Evolutionary conservation across 2,329 filamentous ascomycete species (phyloP).

Genomic region (Didymosphaeria variabile): DNA sequence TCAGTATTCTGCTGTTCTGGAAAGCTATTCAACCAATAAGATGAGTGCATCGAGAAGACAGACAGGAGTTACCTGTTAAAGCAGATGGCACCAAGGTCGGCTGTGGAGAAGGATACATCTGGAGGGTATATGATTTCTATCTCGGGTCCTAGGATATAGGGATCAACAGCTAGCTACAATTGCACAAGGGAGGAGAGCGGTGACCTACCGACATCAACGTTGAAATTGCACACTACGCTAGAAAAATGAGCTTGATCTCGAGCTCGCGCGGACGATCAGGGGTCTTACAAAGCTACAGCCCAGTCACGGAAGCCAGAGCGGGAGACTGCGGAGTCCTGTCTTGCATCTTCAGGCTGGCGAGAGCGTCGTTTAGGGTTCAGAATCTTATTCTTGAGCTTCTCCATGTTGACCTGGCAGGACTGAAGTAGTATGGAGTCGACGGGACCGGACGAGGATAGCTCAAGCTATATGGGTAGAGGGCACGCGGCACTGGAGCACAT

Average conservation of each 20-base stretch:
- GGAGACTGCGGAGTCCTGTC: slow-evolving; percentile 25
- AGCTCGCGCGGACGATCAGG: slow-evolving; percentile 18
- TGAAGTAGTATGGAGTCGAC: slow-evolving; percentile 7
- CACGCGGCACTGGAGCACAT: slow-evolving; percentile 20
- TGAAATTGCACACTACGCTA: slow-evolving; percentile 56
- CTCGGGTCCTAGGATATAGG: slow-evolving; percentile 45
- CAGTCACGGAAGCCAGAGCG: slow-evolving; percentile 48
- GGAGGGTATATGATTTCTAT: slow-evolving; percentile 54
- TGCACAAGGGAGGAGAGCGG: neutral
- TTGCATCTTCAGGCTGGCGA: slow-evolving; percentile 35
- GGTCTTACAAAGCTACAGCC: slow-evolving; percentile 52
- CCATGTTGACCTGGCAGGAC: slow-evolving; percentile 34
- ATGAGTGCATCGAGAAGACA: neutral
- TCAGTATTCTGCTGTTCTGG: slow-evolving; percentile 55
- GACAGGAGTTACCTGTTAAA: slow-evolving; percentile 49
- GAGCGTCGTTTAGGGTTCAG: slow-evolving; percentile 36
- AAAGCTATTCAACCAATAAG: slow-evolving; percentile 41
- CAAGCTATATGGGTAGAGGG: slow-evolving; percentile 17
- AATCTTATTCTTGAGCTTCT: slow-evolving; percentile 46
- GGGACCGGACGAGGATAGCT: slow-evolving; percentile 20
- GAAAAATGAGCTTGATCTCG: slow-evolving; percentile 22
- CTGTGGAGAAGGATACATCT: slow-evolving; percentile 46
- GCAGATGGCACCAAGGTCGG: slow-evolving; percentile 53
- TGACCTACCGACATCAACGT: slow-evolving; percentile 52
- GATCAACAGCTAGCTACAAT: slow-evolving; percentile 18